Evolutionary conservation across 73 alveolate genomes (phyloP).

Genomic region (Stentor coeruleus): DNA sequence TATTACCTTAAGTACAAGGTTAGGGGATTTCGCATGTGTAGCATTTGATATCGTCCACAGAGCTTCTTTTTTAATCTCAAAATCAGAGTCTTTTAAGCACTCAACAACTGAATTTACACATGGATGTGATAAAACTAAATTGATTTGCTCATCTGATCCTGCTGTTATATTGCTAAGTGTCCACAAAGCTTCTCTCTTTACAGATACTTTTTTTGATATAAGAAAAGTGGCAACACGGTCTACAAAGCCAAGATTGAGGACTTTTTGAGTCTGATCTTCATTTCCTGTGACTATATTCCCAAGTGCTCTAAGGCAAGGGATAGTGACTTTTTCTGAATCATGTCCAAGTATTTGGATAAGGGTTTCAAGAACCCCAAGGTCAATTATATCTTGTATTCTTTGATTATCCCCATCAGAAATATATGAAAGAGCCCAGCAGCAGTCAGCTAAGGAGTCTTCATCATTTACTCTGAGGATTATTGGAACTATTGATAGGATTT

Average conservation of each 20-base stretch:
- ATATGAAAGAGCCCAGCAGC: conserved; percentile 93
- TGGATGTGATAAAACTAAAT: conserved; percentile 56
- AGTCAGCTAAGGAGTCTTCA: conserved; percentile 92
- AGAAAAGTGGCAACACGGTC: conserved; percentile 61
- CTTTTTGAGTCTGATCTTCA: conserved; percentile 82
- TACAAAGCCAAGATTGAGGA: conserved; percentile 74
- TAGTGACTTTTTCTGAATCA: conserved; percentile 49
- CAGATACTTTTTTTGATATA: conserved; percentile 59
- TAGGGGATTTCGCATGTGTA: conserved; percentile 64
- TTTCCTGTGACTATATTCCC: conserved; percentile 93
- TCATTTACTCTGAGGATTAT: conserved; percentile 65
- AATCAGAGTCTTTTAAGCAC: conserved; percentile 55
- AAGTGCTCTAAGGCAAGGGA: conserved; percentile 84
- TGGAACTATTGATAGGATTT: conserved; percentile 69
- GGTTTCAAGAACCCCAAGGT: conserved; percentile 63
- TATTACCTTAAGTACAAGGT: conserved; percentile 58
- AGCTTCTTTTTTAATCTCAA: conserved; percentile 85
- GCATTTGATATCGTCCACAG: conserved; percentile 89
- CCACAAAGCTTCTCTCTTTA: conserved; percentile 96
- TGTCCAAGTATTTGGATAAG: conserved; percentile 67
- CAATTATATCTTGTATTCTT: conserved; percentile 81
- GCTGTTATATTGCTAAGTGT: conserved; percentile 89
- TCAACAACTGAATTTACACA: conserved; percentile 55
- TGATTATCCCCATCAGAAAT: conserved; percentile 94
- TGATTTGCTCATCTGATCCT: conserved; percentile 83